Percentiles rank a stretch among this genome's conserved stretches.
Conservation (phyloP, 371 early-diverging fungal species). For the Haplosporangium sp. region DNA sequence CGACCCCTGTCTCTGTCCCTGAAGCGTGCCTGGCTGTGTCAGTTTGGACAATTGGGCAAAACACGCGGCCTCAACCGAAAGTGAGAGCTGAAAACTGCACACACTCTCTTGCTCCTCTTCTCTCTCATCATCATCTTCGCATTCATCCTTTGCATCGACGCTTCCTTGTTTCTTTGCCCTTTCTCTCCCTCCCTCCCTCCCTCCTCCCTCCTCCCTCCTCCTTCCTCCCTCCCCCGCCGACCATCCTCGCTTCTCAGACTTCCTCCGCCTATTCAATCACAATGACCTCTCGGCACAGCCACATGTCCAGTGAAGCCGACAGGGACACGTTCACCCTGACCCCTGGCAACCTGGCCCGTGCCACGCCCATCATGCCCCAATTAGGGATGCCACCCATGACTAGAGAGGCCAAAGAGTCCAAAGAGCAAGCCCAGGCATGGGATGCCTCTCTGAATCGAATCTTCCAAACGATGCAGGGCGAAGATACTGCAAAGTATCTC, state of each 20-base stretch:
- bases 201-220: not conserved
- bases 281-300: constrained; percentile 39
- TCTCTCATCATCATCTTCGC: too few relatives aligned
- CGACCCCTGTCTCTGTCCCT: too few relatives aligned
- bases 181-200: too few relatives aligned
- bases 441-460: constrained; percentile 42
- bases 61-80: too few relatives aligned
- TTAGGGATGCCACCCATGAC: constrained; percentile 48
- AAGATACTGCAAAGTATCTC: constrained; percentile 39
- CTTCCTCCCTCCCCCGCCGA: not conserved
- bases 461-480: constrained; percentile 52
- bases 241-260: not conserved
- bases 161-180: too few relatives aligned
- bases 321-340: constrained; percentile 13
- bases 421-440: constrained; percentile 48
- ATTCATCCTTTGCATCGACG: too few relatives aligned
- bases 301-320: constrained; percentile 41
- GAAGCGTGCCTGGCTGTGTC: too few relatives aligned
- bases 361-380: constrained; percentile 45
- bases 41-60: too few relatives aligned
- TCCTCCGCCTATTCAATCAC: too few relatives aligned
- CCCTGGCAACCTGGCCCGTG: constrained; percentile 23
- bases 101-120: too few relatives aligned
- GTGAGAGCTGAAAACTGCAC: too few relatives aligned
- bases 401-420: constrained; percentile 41